Evolutionary conservation across 768 basidiomycete species (phyloP).

Genomic region (Trametes cubensis): DNA sequence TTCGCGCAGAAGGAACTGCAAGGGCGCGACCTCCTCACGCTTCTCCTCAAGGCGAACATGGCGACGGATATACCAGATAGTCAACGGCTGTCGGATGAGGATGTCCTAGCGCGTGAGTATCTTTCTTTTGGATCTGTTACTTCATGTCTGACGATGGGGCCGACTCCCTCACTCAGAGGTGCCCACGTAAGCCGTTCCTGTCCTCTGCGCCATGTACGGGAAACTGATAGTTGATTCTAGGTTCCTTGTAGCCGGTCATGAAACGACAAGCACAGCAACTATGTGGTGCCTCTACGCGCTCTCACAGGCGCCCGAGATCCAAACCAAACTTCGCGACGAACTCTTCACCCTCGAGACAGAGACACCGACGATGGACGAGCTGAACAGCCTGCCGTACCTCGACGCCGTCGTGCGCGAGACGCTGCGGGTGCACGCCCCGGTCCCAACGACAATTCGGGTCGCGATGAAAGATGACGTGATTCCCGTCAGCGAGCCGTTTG

Average conservation of each 20-base stretch:
- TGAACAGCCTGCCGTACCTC: slow-evolving; percentile 67
- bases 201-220: too few species aligned
- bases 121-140: background rate
- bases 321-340: slow-evolving; percentile 43
- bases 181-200: slow-evolving; percentile 14
- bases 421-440: slow-evolving; percentile 56
- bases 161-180: slow-evolving; percentile 19
- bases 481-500: slow-evolving; percentile 46
- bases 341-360: slow-evolving; percentile 43
- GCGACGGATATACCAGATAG: slow-evolving; percentile 57
- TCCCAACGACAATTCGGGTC: slow-evolving; percentile 51
- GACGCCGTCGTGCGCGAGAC: slow-evolving; percentile 64
- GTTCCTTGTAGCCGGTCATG: slow-evolving; percentile 40
- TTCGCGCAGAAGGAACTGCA: slow-evolving; percentile 39
- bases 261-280: slow-evolving; percentile 42
- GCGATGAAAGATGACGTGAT: slow-evolving; percentile 49
- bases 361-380: slow-evolving; percentile 64
- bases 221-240: background rate
- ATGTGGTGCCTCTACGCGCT: slow-evolving; percentile 42
- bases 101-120: slow-evolving; percentile 59
- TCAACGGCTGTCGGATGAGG: slow-evolving; percentile 63
- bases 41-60: slow-evolving; percentile 67
- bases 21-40: slow-evolving; percentile 58
- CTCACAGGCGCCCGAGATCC: slow-evolving; percentile 38
- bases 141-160: background rate